phyloP scores from a whole-genome alignment of 1,284 basidiomycete species.

The Cryptococcus sp. region DNA sequence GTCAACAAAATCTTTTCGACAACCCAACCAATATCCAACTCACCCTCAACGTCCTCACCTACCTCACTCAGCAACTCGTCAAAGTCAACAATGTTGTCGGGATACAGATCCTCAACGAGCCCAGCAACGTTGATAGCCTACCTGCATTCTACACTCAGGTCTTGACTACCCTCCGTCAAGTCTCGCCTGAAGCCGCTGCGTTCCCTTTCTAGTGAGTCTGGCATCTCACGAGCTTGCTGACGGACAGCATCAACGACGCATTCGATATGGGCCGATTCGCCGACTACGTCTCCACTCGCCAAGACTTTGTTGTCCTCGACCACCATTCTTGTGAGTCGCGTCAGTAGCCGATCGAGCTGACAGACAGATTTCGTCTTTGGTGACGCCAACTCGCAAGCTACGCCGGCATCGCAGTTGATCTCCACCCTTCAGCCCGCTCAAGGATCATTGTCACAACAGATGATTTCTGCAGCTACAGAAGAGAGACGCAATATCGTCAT shows the following conservation, averaged over 20 bases:
- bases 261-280: constrained; percentile 66
- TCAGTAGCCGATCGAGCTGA: constrained; percentile 2
- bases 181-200: constrained; percentile 55
- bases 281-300: constrained; percentile 59
- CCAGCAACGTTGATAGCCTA: constrained; percentile 45
- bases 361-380: constrained; percentile 35
- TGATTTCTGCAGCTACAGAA: constrained; percentile 54
- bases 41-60: constrained; percentile 64
- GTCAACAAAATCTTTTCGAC: constrained; percentile 61
- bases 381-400: constrained; percentile 22
- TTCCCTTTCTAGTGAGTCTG: constrained; percentile 63
- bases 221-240: too few species aligned
- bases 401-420: constrained; percentile 45
- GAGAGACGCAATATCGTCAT: constrained; percentile 66
- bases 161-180: constrained; percentile 60
- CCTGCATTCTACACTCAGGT: constrained; percentile 55
- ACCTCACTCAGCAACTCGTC: constrained; percentile 61
- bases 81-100: constrained; percentile 72
- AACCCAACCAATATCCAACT: constrained; percentile 59
- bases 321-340: constrained; percentile 62
- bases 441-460: constrained; percentile 53
- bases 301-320: constrained; percentile 73
- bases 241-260: constrained; percentile 63
- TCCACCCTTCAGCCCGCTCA: constrained; percentile 58
- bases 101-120: constrained; percentile 76